These are phyloP conservation scores for Pichia paraexigua DNA, from an alignment of 805 yeast species.

Conservation along the genomic window DNA sequence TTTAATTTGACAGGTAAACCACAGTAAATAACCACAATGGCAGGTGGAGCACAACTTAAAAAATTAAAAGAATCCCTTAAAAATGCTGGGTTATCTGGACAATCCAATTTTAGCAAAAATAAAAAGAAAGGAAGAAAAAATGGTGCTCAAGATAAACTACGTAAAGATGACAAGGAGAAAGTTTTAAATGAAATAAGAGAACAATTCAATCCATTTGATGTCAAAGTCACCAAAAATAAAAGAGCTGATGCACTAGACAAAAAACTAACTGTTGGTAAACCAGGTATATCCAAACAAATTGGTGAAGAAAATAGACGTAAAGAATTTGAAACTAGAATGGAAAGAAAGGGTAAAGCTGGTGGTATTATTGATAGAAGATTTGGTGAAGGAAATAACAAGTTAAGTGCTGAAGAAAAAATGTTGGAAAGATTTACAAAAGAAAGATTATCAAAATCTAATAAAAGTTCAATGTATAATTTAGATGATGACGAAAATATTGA, in stretches of 20 bases:
- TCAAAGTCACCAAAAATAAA: constrained; percentile 61
- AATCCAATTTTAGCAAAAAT: constrained; percentile 48
- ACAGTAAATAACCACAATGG: constrained; percentile 33
- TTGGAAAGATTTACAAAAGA: constrained; percentile 90
- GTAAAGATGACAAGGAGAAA: constrained; percentile 58
- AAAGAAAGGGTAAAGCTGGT: constrained; percentile 65
- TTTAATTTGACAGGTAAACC: not conserved
- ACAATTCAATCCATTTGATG: constrained; percentile 87
- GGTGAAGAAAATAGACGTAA: constrained; percentile 57
- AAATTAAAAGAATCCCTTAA: constrained; percentile 70
- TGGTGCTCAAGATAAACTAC: constrained; percentile 53
- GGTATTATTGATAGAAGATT: constrained; percentile 80
- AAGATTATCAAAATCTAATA: constrained; percentile 55
- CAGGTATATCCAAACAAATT: constrained; percentile 58
- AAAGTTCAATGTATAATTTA: constrained; percentile 58
- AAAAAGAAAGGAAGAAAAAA: constrained; percentile 40
- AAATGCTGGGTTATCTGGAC: constrained; percentile 80
- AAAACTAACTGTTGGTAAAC: constrained; percentile 53
- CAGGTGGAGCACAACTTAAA: constrained; percentile 72
- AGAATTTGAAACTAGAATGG: constrained; percentile 57
- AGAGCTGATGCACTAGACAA: constrained; percentile 38
- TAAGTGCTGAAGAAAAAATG: constrained; percentile 91
- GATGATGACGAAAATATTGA: constrained; percentile 48
- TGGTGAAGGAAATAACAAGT: constrained; percentile 68
- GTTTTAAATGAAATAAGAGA: constrained; percentile 58